phyloP scores from a whole-genome alignment of 345 rosid genomes.

The Angophora floribunda region DNA sequence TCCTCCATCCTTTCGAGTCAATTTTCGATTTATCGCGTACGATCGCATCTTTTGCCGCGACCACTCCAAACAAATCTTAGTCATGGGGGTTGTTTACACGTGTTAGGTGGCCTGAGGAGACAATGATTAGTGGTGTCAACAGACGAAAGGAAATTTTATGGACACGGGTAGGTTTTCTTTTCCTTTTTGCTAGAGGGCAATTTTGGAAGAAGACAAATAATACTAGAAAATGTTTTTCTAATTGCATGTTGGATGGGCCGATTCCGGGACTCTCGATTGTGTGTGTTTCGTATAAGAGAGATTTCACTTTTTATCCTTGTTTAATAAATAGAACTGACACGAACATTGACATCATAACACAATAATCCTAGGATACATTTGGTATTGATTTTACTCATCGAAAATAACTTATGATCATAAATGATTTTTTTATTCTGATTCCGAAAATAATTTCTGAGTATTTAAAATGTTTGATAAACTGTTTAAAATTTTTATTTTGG shows the following conservation, averaged over 20 bases:
- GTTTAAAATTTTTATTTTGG: too few species aligned
- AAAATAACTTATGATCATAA: too few species aligned
- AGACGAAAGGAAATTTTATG: too few species aligned
- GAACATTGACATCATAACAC: neutral
- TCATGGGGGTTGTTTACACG: neutral
- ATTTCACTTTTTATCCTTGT: neutral
- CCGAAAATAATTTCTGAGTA: too few species aligned
- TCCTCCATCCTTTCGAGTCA: neutral
- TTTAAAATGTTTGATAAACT: too few species aligned
- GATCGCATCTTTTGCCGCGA: neutral
- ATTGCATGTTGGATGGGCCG: neutral
- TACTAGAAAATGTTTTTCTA: too few species aligned
- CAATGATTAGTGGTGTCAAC: neutral
- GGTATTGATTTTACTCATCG: too few species aligned
- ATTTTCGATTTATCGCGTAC: neutral
- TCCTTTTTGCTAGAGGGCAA: neutral
- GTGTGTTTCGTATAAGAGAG: neutral
- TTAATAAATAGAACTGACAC: neutral
- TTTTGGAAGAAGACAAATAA: neutral
- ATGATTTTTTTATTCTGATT: too few species aligned
- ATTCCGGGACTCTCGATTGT: neutral
- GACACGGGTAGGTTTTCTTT: too few species aligned
- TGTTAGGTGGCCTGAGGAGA: neutral
- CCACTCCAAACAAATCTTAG: neutral
- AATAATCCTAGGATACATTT: too few species aligned